These are phyloP conservation scores for Tuber borchii DNA, from an alignment of 495 filamentous ascomycete species.

Conservation along the genomic window DNA sequence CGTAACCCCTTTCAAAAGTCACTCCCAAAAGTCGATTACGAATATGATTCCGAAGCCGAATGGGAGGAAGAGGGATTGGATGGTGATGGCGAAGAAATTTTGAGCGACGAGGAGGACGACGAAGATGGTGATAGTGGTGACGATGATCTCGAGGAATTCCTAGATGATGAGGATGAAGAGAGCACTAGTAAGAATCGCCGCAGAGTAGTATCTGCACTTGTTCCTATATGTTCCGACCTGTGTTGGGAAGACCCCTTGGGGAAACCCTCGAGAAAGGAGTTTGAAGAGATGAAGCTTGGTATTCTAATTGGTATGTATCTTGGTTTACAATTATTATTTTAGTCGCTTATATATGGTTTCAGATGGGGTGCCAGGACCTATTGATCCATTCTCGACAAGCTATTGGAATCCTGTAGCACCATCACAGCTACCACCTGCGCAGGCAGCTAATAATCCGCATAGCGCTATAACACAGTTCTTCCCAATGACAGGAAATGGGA, in stretches of 20 bases:
- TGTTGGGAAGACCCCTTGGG: constrained; percentile 65
- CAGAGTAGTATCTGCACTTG: constrained; percentile 58
- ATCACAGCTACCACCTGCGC: not conserved
- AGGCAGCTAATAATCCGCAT: not conserved
- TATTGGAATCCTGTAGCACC: constrained; percentile 62
- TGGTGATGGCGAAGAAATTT: constrained; percentile 68
- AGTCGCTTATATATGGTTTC: constrained; percentile 12
- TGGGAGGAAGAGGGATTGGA: constrained; percentile 62
- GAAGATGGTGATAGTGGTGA: constrained; percentile 53
- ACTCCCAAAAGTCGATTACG: constrained; percentile 72
- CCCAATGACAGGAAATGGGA: not conserved
- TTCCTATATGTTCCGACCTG: constrained; percentile 68
- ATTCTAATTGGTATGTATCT: constrained; percentile 58
- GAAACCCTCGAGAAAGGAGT: constrained; percentile 44
- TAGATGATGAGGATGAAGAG: constrained; percentile 64
- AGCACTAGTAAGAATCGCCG: constrained; percentile 39
- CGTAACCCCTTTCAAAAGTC: constrained; percentile 60
- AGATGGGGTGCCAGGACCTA: constrained; percentile 47
- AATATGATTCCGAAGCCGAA: constrained; percentile 94
- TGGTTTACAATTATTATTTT: not conserved
- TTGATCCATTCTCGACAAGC: constrained; percentile 74
- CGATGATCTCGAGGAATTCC: constrained; percentile 67
- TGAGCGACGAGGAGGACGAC: constrained; percentile 71
- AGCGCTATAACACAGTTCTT: not conserved
- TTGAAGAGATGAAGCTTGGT: constrained; percentile 60